Conservation (phyloP, 1,139 yeast species). For the Waltiozyma sp. region DNA sequence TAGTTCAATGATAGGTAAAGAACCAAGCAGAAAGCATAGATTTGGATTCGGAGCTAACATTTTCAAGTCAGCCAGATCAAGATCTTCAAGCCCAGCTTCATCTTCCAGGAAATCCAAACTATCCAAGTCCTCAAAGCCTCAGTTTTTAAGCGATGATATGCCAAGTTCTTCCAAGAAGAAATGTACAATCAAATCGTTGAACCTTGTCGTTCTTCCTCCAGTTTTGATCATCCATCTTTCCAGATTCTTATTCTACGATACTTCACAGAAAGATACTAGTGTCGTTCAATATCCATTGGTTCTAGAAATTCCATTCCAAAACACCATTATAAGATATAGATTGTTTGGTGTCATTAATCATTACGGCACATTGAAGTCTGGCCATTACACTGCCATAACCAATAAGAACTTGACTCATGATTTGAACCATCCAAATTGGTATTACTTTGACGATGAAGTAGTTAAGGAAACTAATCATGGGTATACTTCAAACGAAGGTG, state of each 20-base stretch:
- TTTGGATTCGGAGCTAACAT: slow-evolving; percentile 13
- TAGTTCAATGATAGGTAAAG: slow-evolving; percentile 2
- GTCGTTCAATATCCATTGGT: slow-evolving; percentile 44
- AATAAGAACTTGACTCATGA: slow-evolving; percentile 33
- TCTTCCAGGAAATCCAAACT: slow-evolving; percentile 18
- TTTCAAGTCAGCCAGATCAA: slow-evolving; percentile 7
- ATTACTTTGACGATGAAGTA: slow-evolving; percentile 61
- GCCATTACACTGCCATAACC: slow-evolving; percentile 63
- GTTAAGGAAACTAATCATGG: slow-evolving; percentile 44
- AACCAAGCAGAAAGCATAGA: slow-evolving; percentile 13
- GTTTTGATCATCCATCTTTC: slow-evolving; percentile 56
- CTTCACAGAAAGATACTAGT: slow-evolving; percentile 45
- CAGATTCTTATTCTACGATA: slow-evolving; percentile 42
- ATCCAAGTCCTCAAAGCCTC: slow-evolving; percentile 1
- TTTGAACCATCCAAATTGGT: slow-evolving; percentile 39
- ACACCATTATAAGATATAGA: slow-evolving; percentile 35
- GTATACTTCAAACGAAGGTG: slow-evolving; percentile 12
- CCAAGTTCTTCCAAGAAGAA: slow-evolving; percentile 8
- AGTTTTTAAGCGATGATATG: slow-evolving; percentile 4
- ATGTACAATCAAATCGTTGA: slow-evolving; percentile 39
- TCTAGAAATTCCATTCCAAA: slow-evolving; percentile 34
- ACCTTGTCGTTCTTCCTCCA: slow-evolving; percentile 54
- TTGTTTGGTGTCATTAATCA: slow-evolving; percentile 59
- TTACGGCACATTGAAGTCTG: slow-evolving; percentile 58
- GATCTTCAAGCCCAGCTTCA: slow-evolving; percentile 17